phyloP scores from a whole-genome alignment of 176 grass and related monocot species.

The Pontederia paniculata region DNA sequence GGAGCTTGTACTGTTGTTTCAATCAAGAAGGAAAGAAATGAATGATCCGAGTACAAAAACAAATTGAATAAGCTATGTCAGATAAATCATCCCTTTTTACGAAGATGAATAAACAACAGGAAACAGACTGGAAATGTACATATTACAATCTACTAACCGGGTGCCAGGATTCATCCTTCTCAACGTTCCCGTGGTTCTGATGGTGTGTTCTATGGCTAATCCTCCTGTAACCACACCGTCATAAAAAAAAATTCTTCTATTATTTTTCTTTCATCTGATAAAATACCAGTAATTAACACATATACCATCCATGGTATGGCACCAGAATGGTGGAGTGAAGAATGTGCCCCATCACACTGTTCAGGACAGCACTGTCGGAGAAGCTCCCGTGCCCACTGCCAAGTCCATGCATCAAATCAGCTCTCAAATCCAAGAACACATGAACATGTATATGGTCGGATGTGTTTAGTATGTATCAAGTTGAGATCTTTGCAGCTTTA shows the following conservation, averaged over 20 bases:
- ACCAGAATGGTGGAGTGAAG: conserved; percentile 15
- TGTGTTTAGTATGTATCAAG: too few relatives aligned
- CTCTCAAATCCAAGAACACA: conserved; percentile 1
- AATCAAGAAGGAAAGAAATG: too few relatives aligned
- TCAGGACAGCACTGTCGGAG: conserved; percentile 10
- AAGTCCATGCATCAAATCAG: neutral
- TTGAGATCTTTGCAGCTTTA: too few relatives aligned
- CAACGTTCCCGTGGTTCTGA: conserved; percentile 18
- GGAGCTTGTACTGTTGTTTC: too few relatives aligned
- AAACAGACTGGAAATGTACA: too few relatives aligned
- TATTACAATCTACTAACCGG: neutral
- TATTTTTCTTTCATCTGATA: neutral
- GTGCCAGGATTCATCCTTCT: conserved; percentile 14
- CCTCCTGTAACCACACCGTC: neutral
- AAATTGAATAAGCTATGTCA: too few relatives aligned
- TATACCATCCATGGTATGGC: conserved; percentile 18
- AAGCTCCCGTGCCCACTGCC: conserved; percentile 18
- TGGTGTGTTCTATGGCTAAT: conserved; percentile 18
- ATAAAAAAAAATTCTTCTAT: too few relatives aligned
- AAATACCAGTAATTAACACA: neutral
- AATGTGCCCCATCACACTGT: conserved; percentile 1
- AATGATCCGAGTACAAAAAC: too few relatives aligned
- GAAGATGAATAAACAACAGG: too few relatives aligned
- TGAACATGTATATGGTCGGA: too few relatives aligned
- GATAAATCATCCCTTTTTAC: too few relatives aligned